Conservation (phyloP, 2,329 filamentous ascomycete species). For the Fusarium anthophilum region DNA sequence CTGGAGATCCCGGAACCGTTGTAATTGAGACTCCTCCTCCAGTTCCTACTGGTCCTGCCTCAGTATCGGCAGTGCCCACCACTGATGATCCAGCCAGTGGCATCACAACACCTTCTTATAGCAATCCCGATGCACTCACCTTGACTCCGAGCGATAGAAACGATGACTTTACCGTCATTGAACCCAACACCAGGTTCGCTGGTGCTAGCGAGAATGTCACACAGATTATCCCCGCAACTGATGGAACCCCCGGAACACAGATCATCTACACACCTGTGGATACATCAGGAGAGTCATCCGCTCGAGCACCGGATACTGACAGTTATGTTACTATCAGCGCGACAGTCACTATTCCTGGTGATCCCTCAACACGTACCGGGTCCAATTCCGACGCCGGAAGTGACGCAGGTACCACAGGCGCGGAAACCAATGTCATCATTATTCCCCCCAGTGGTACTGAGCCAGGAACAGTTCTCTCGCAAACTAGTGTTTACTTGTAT, state of each 20-base stretch:
- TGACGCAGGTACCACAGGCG: constrained; percentile 15
- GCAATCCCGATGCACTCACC: constrained; percentile 19
- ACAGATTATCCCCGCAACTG: constrained; percentile 15
- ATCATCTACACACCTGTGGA: constrained; percentile 27
- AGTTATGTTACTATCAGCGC: constrained; percentile 19
- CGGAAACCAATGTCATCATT: constrained; percentile 30
- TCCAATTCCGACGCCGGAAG: not conserved
- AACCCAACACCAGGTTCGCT: constrained; percentile 26
- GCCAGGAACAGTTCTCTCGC: constrained; percentile 25
- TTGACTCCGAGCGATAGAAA: constrained; percentile 15
- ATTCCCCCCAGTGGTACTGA: constrained; percentile 32
- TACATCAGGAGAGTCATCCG: not conserved
- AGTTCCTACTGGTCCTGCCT: not conserved
- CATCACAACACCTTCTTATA: not conserved
- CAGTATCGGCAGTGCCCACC: constrained; percentile 4
- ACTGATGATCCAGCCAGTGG: not conserved
- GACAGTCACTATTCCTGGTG: constrained; percentile 31
- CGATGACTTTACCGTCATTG: constrained; percentile 25
- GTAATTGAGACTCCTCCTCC: constrained; percentile 18
- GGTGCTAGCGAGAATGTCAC: constrained; percentile 28
- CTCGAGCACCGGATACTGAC: not conserved
- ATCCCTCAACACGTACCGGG: constrained; percentile 18
- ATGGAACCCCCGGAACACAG: constrained; percentile 18
- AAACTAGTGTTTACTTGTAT: constrained; percentile 32
- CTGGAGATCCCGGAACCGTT: constrained; percentile 25